Percentiles rank a stretch among this genome's conserved stretches.
Conservation (phyloP, 176 grass and related monocot species). For the Phoenix roebelenii region DNA sequence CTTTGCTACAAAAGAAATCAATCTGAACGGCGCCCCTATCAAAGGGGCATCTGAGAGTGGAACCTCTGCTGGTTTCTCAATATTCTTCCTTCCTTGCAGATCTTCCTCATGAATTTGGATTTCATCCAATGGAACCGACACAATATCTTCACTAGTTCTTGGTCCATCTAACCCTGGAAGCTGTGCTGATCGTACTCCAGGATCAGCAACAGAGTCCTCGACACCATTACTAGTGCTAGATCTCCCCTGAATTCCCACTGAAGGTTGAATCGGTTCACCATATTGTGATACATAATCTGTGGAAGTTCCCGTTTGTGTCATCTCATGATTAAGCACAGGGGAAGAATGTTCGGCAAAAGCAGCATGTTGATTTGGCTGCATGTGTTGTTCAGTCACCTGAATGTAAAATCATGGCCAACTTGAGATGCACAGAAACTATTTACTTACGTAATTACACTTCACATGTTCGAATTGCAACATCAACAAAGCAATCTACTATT, state of each 20-base stretch:
- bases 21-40: conserved; percentile 72
- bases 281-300: conserved; percentile 29
- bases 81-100: conserved; percentile 9
- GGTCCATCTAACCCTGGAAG: conserved; percentile 30
- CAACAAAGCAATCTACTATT: too few relatives aligned
- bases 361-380: conserved; percentile 18
- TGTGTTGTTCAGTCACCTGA: conserved; percentile 38
- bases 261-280: conserved; percentile 4
- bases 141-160: conserved; percentile 46
- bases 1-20: conserved; percentile 87
- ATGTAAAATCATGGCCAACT: conserved; percentile 15
- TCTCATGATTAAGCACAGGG: conserved; percentile 23
- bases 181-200: conserved; percentile 19
- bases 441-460: too few relatives aligned
- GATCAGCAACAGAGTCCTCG: conserved; percentile 19
- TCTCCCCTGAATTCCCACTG: conserved; percentile 10
- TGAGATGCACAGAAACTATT: background rate
- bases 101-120: conserved; percentile 58
- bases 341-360: conserved; percentile 5
- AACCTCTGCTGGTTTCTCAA: conserved; percentile 24
- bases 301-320: conserved; percentile 11
- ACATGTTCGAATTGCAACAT: too few relatives aligned
- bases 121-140: conserved; percentile 53
- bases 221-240: conserved; percentile 4
- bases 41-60: conserved; percentile 79